Conservation (phyloP, 2,329 filamentous ascomycete species). For the Elsinoe fawcettii region DNA sequence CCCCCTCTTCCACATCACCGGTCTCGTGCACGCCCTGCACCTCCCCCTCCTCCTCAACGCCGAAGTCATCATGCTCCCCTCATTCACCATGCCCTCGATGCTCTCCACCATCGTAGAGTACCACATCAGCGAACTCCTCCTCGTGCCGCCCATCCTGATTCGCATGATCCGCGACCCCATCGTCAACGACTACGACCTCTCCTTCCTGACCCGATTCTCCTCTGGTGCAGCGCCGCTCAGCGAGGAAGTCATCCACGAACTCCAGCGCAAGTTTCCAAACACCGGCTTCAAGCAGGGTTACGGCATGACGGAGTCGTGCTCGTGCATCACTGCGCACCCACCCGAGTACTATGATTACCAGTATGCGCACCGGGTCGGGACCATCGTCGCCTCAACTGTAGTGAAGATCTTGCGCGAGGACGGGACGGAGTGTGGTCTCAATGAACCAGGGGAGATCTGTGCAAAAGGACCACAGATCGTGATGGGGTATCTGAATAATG, state of each 20-base stretch:
- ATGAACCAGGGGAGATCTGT: conserved; percentile 44
- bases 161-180: conserved; percentile 51
- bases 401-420: conserved; percentile 53
- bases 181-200: conserved; percentile 50
- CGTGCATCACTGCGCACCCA: conserved; percentile 56
- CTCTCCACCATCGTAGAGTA: conserved; percentile 46
- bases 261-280: conserved; percentile 50
- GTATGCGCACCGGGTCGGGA: conserved; percentile 50
- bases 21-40: conserved; percentile 55
- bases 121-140: conserved; percentile 48
- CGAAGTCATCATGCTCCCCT: conserved; percentile 57
- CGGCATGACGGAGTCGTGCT: conserved; percentile 61
- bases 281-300: conserved; percentile 59
- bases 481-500: conserved; percentile 32
- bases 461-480: conserved; percentile 32
- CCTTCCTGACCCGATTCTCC: conserved; percentile 48
- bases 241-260: conserved; percentile 49
- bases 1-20: conserved; percentile 57
- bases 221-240: conserved; percentile 54
- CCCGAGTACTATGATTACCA: conserved; percentile 49
- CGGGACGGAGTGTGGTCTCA: conserved; percentile 45
- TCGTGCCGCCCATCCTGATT: conserved; percentile 56
- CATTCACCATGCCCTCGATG: conserved; percentile 56
- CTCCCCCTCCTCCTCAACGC: conserved; percentile 56
- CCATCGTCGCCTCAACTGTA: conserved; percentile 51